phyloP scores from a whole-genome alignment of 2,329 filamentous ascomycete species.

The Apiospora malaysiana region DNA sequence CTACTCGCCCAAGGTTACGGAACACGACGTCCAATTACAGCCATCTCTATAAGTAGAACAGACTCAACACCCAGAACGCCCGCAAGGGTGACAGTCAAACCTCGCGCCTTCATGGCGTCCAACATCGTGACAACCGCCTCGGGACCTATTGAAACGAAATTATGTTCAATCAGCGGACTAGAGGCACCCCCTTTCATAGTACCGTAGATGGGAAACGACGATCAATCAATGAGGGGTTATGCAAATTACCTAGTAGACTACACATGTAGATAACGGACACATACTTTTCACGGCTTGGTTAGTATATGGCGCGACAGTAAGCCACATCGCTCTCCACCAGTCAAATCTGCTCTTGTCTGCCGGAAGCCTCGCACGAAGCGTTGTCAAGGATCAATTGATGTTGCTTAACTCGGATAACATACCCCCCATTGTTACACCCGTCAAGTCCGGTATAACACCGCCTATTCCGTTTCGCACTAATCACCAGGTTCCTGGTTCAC shows the following conservation, averaged over 20 bases:
- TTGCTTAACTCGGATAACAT: not conserved
- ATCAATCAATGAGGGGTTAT: not conserved
- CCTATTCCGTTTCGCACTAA: not conserved
- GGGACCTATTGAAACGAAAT: not conserved
- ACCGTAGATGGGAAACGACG: not conserved
- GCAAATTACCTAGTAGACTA: not conserved
- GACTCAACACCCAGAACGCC: too few species aligned
- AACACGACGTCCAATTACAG: not conserved
- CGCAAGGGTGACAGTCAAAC: not conserved
- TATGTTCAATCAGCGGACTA: not conserved
- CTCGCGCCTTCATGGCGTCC: not conserved
- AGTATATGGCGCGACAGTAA: not conserved
- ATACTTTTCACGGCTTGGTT: not conserved
- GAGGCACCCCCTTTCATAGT: not conserved
- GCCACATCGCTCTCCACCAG: not conserved
- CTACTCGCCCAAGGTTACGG: not conserved
- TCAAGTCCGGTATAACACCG: not conserved
- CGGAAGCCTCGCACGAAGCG: not conserved
- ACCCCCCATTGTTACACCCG: not conserved
- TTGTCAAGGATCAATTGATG: not conserved
- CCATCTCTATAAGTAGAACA: not conserved
- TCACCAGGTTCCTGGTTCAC: not conserved
- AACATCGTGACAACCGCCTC: not conserved
- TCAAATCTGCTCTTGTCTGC: not conserved
- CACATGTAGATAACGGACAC: not conserved